Base-by-base conservation (phyloP, 768 basidiomycete species). In the Daedalea quercina region DNA sequence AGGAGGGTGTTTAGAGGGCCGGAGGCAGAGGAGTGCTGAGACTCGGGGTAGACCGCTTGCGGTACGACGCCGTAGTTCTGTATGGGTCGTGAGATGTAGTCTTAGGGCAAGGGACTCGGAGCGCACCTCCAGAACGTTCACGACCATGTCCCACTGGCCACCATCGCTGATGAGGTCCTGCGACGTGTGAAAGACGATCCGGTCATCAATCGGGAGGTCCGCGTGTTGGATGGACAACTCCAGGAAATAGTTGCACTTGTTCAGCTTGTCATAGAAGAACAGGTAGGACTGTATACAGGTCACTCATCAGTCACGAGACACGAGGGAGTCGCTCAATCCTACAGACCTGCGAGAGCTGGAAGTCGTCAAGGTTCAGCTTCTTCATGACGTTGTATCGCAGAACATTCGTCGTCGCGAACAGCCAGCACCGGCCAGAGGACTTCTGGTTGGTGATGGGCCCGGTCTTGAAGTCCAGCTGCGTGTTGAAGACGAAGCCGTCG, bases 201-300 rank as follows among this genome's bases (percentile, higher is more conserved):
- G 81, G 63, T 90, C 84, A 50, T 95, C 90, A 47, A 94, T 70
- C 0, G 90, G 85, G 37, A 83, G 76, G 57, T 90, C 83, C 0
- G 84, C 84, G 51, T 87, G 78, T 68, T 95, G 76, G 59, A 97
- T 89, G 45, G 87, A 80, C 37, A 87, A 76, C 69, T 96, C 94
- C 17, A 96, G 84, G 69, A 87, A 95, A 70, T 90, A 94, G 71
- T 94, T 94, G 44, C 84, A 73, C 71, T 96, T 91, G 76, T 94
- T 92, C 47, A 97, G 80, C 70, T 94, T 94, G 71, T 98, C 94
- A 77, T 87, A 95, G 78, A 97, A 94, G 77, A 94, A 94, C 25
- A 94, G 76, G 68, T 95, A 95, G 1, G 83, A 82, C 87, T 90
- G 60, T n/a, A n/a, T n/a, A n/a, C 41, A 40, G 35, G 26, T 20